phyloP scores from a whole-genome alignment of 179 eudicot species.

The Carnegiea gigantea region DNA sequence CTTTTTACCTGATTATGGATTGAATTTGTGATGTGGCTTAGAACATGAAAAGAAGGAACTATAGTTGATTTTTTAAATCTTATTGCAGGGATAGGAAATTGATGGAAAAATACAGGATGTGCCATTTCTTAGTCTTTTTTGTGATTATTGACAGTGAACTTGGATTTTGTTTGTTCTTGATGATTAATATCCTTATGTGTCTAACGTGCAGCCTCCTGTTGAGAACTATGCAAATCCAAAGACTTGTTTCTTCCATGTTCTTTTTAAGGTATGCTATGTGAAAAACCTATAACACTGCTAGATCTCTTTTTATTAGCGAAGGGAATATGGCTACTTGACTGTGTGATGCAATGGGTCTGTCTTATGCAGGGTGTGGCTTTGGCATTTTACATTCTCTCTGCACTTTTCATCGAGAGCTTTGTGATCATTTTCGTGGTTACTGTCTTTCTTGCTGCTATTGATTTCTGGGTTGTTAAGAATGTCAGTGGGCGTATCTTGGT shows the following conservation, averaged over 20 bases:
- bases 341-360: conserved; percentile 9
- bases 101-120: background rate
- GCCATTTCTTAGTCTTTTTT: background rate
- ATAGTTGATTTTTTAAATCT: background rate
- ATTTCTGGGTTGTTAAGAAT: conserved; percentile 99
- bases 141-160: background rate
- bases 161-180: background rate
- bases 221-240: conserved; percentile 86
- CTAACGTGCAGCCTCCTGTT: conserved; percentile 39
- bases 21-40: background rate
- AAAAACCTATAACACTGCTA: background rate
- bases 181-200: conserved; percentile 9
- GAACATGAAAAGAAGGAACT: background rate
- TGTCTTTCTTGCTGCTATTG: conserved; percentile 86
- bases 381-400: conserved; percentile 94
- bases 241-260: conserved; percentile 87
- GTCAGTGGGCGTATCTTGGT: conserved; percentile 93
- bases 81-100: background rate
- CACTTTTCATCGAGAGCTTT: conserved; percentile 78
- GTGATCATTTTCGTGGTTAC: conserved; percentile 94
- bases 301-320: background rate
- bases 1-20: background rate
- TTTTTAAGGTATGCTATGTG: conserved; percentile 66
- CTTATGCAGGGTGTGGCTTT: conserved; percentile 72
- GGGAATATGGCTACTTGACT: background rate